Base-by-base conservation (phyloP, 2,329 filamentous ascomycete species). In the Zasmidium cellare region DNA sequence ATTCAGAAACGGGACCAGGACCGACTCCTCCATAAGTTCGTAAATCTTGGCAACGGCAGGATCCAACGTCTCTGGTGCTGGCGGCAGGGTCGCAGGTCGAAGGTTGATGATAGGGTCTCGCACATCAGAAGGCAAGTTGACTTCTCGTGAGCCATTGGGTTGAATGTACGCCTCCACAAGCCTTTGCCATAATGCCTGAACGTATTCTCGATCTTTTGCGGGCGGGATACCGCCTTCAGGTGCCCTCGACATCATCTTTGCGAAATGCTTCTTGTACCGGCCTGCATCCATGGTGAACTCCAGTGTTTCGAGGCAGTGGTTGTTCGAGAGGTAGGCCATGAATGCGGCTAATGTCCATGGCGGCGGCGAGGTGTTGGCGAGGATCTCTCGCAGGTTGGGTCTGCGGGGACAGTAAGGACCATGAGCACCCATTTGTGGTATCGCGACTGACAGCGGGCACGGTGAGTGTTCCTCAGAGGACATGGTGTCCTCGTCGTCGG, bases 21-120 rank as follows among this genome's bases (percentile, higher is more conserved):
- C 90, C 2, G 92, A 97, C 72, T 97, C 94, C 68, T 96, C 96
- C 92, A 99, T 97, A 56, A 99, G 80, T 67, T 97, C 94, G 73
- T 93, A 92, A 44, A 97, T 90, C 60, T 96, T 96, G 61, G 84
- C 84, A 22, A 96, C 89, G 19, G 94, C 92, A 51, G 90, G 84
- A 59, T 96, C 89, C 16, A 99, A 80, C 55, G 87, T 84, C 44
- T 87, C 84, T 1, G 94, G 92, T 58, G 85, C 78, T 3, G 88
- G 88, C 6, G 93, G 91, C 0, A 86, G 80, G 5, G 80, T 77
- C 1, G 78, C 74, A 14, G 82, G 75, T 59, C 79, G 80, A 44
- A 89, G 80, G 45, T 80, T 80, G 31, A 97, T 80, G 20, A 99
- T 81, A 35, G 84, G 84, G 72, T 97, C 91, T 35, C 93, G 89